Conservation (phyloP, 2,329 filamentous ascomycete genomes). For the Ophiostoma piceae region DNA sequence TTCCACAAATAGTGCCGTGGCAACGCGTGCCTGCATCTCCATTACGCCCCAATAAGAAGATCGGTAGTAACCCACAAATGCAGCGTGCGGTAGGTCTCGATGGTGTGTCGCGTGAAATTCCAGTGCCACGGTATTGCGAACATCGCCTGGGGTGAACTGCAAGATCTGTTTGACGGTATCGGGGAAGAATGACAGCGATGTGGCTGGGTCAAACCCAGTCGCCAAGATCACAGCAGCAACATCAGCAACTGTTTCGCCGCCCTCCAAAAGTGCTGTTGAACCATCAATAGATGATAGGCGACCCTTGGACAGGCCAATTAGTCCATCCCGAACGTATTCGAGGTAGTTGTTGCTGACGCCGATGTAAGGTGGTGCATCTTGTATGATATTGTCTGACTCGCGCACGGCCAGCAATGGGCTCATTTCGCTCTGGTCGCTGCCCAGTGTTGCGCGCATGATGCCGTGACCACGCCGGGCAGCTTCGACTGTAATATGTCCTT, state of each 20-base stretch:
- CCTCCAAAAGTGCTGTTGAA: constrained; percentile 30
- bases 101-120: constrained; percentile 63
- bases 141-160: constrained; percentile 50
- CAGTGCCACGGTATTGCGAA: constrained; percentile 59
- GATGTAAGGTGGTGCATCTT: constrained; percentile 56
- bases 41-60: constrained; percentile 83
- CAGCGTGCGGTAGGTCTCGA: constrained; percentile 56
- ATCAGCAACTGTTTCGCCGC: constrained; percentile 42
- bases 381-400: constrained; percentile 35
- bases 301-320: constrained; percentile 50
- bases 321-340: constrained; percentile 65
- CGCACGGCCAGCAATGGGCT: constrained; percentile 40
- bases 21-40: constrained; percentile 74
- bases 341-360: constrained; percentile 67
- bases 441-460: constrained; percentile 45
- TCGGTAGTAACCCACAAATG: constrained; percentile 79
- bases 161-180: constrained; percentile 51
- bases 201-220: constrained; percentile 65
- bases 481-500: constrained; percentile 59
- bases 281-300: constrained; percentile 39
- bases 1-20: constrained; percentile 52
- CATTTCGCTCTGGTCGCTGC: constrained; percentile 51
- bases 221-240: constrained; percentile 66
- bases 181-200: constrained; percentile 61
- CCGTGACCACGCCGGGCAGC: constrained; percentile 51